Conservation (phyloP, 1,284 basidiomycete species). For the Sporisorium exsertum region DNA sequence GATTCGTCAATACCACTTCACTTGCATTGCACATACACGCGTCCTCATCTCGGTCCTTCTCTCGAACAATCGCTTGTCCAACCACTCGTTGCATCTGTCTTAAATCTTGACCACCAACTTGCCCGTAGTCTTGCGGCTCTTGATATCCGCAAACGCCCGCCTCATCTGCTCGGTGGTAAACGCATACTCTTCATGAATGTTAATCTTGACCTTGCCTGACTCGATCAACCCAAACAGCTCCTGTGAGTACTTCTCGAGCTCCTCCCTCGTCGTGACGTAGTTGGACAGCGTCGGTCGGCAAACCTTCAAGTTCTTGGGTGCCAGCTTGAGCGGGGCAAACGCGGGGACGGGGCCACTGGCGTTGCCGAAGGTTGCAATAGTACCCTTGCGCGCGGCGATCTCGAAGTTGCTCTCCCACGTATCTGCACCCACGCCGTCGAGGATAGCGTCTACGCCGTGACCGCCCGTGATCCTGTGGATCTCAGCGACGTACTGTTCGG, state of each 20-base stretch:
- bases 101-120: constrained; percentile 61
- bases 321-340: constrained; percentile 79
- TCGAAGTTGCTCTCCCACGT: constrained; percentile 77
- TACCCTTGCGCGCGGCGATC: constrained; percentile 73
- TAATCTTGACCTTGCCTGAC: constrained; percentile 77
- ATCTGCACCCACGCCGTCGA: constrained; percentile 87
- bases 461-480: constrained; percentile 78
- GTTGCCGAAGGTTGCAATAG: constrained; percentile 88
- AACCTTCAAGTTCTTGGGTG: constrained; percentile 82
- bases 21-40: constrained; percentile 3
- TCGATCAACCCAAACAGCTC: constrained; percentile 78
- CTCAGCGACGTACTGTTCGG: constrained; percentile 62
- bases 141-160: constrained; percentile 83
- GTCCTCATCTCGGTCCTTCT: neutral
- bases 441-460: constrained; percentile 82
- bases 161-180: constrained; percentile 84
- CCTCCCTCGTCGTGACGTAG: constrained; percentile 77
- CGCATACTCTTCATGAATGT: constrained; percentile 78
- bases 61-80: neutral
- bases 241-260: constrained; percentile 77
- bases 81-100: neutral
- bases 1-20: neutral
- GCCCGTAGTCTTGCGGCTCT: constrained; percentile 59
- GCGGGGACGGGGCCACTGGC: constrained; percentile 80
- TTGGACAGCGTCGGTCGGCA: constrained; percentile 69